A percentile compares a stretch with the other conserved stretches of the same genome.
Evolutionary conservation across 768 basidiomycete genomes (phyloP).

Genomic region (Coprinellus micaceus): DNA sequence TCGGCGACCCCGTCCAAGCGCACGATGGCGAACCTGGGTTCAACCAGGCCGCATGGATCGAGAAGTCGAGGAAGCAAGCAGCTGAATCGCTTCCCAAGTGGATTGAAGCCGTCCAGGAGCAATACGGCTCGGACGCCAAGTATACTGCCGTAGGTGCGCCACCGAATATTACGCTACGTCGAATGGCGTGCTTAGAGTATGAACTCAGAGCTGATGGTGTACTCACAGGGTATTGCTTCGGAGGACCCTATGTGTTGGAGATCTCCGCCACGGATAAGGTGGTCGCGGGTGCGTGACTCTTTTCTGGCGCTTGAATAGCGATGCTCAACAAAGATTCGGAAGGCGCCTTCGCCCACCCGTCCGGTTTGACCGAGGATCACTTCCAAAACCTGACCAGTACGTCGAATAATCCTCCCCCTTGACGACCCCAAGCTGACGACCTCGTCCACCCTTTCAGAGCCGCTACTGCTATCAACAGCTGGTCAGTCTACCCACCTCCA

Average conservation of each 20-base stretch:
- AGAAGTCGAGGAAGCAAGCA: conserved; percentile 32
- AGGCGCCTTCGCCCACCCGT: conserved; percentile 60
- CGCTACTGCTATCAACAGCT: conserved; percentile 51
- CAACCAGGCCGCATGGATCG: conserved; percentile 42
- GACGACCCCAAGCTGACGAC: neutral
- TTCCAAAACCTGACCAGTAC: conserved; percentile 48
- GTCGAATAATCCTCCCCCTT: conserved; percentile 14
- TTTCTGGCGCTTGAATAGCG: neutral
- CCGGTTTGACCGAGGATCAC: conserved; percentile 42
- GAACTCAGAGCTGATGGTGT: neutral
- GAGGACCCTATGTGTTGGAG: conserved; percentile 49
- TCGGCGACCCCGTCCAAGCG: conserved; percentile 47
- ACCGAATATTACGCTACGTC: too few species aligned
- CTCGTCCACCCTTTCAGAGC: conserved; percentile 32
- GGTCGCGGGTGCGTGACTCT: conserved; percentile 36
- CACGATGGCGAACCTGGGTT: conserved; percentile 35
- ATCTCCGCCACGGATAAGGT: conserved; percentile 43
- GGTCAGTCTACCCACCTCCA: conserved; percentile 27
- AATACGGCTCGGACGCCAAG: conserved; percentile 37
- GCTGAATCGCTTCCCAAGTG: conserved; percentile 42
- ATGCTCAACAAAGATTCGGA: neutral
- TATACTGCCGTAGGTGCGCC: conserved; percentile 40
- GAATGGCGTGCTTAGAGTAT: too few species aligned
- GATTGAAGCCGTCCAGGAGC: conserved; percentile 46
- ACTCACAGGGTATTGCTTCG: conserved; percentile 49